A percentile compares a stretch with the other conserved stretches of the same genome.
phyloP scores from a whole-genome alignment of 2,329 filamentous ascomycete species.

The Fusarium annulatum region DNA sequence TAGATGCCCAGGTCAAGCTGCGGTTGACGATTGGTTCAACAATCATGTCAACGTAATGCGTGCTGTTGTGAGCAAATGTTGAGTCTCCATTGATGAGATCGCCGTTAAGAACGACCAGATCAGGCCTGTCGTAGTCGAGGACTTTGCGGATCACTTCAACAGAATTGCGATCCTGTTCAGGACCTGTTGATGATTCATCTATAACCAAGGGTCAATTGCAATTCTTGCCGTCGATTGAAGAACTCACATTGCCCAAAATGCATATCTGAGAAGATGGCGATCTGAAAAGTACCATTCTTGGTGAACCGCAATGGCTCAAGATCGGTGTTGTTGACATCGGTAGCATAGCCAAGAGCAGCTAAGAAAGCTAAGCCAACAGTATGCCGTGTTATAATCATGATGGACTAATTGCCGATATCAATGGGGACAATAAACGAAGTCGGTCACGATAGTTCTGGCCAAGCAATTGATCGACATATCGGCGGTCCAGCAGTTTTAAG shows the following conservation, averaged over 20 bases:
- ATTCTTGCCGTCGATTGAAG: no score
- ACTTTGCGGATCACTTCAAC: conserved; percentile 67
- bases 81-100: conserved; percentile 78
- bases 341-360: not conserved
- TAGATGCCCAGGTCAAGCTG: conserved; percentile 70
- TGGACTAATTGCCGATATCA: not conserved
- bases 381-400: not conserved
- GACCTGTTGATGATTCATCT: conserved; percentile 43
- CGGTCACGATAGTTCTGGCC: not conserved
- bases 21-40: conserved; percentile 67
- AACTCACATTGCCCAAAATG: conserved; percentile 40
- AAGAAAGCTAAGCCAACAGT: conserved; percentile 8
- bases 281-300: conserved; percentile 39
- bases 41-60: conserved; percentile 68
- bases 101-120: conserved; percentile 76
- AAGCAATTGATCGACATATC: not conserved
- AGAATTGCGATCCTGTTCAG: conserved; percentile 67
- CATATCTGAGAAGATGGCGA: conserved; percentile 40
- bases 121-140: conserved; percentile 65
- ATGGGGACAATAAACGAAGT: not conserved
- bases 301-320: conserved; percentile 33
- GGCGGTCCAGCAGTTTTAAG: conserved; percentile 16
- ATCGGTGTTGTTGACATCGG: conserved; percentile 17
- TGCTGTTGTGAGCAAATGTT: conserved; percentile 63
- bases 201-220: not conserved